A percentile compares a stretch with the other conserved stretches of the same genome.
Conservation (phyloP, 441 rosid species). For the Adansonia grandidieri region DNA sequence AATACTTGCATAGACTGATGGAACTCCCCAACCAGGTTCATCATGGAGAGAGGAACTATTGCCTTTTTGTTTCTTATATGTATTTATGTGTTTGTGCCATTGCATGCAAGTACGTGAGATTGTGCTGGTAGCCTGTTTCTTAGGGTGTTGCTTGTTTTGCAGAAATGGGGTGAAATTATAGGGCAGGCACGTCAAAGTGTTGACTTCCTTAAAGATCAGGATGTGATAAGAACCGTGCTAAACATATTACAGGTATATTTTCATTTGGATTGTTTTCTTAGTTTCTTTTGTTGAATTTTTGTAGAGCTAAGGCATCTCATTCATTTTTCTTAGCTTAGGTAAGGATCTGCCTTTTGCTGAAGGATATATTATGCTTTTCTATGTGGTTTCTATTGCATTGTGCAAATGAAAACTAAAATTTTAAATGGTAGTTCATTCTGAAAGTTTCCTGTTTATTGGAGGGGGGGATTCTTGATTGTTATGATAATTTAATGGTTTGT, state of each 20-base stretch:
- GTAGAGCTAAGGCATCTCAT: not conserved
- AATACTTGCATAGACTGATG: slow-evolving; percentile 93
- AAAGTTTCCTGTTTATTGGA: not conserved
- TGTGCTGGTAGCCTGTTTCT: slow-evolving; percentile 18
- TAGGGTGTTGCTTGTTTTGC: slow-evolving; percentile 38
- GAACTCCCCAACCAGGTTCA: slow-evolving; percentile 91
- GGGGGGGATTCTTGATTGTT: not conserved
- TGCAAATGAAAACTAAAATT: not conserved
- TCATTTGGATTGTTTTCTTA: not conserved
- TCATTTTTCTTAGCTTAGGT: not conserved
- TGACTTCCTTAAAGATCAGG: slow-evolving; percentile 92
- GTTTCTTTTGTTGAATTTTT: not conserved
- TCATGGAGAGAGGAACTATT: not conserved
- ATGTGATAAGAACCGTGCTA: slow-evolving; percentile 87
- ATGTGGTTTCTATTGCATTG: not conserved
- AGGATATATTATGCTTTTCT: not conserved
- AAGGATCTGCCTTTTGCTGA: not conserved
- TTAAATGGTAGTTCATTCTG: not conserved
- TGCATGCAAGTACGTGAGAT: slow-evolving; percentile 4
- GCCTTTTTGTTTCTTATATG: not conserved
- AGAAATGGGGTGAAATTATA: slow-evolving; percentile 98
- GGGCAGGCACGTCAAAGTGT: slow-evolving; percentile 97
- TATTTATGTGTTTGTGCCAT: not conserved
- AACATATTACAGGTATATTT: slow-evolving; percentile 87
- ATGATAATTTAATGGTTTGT: not conserved